Percentiles rank a stretch among this genome's conserved stretches.
phyloP scores from a whole-genome alignment of 768 basidiomycete species.

The Russula griseocarnosa region DNA sequence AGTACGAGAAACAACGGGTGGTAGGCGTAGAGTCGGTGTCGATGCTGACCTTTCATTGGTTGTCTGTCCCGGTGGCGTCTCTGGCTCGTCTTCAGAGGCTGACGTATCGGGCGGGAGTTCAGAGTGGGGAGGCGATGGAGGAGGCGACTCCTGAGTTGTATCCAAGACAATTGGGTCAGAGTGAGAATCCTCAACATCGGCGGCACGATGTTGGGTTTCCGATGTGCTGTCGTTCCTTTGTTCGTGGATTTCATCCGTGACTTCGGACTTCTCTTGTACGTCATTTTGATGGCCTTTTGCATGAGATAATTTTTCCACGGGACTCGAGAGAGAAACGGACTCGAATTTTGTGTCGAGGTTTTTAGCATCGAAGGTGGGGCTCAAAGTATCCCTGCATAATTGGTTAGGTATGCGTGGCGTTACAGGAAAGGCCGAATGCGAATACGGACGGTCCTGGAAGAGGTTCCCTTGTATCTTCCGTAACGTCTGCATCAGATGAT shows the following conservation, averaged over 20 bases:
- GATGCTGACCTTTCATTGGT: conserved; percentile 10
- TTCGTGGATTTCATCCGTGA: background rate
- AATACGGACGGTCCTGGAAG: background rate
- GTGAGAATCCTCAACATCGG: background rate
- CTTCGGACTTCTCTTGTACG: background rate
- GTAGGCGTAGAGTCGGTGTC: conserved; percentile 32
- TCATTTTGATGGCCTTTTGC: background rate
- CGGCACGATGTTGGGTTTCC: background rate
- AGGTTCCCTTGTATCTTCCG: background rate
- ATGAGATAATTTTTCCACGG: conserved; percentile 1
- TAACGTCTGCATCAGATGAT: conserved; percentile 54
- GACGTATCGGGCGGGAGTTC: conserved; percentile 20
- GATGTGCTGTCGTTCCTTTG: background rate
- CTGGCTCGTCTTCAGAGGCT: conserved; percentile 16
- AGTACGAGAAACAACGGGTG: conserved; percentile 36
- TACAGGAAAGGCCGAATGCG: conserved; percentile 9
- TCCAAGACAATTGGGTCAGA: conserved; percentile 13
- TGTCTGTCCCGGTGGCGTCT: conserved; percentile 1
- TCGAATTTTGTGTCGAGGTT: conserved; percentile 19
- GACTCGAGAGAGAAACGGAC: conserved; percentile 17
- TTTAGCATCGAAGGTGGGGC: conserved; percentile 30
- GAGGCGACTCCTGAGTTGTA: conserved; percentile 2
- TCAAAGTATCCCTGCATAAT: conserved; percentile 34
- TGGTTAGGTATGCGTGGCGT: conserved; percentile 1
- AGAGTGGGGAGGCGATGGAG: conserved; percentile 17